Evolutionary conservation across 768 basidiomycete genomes (phyloP).

Genomic region (Russula foetens): DNA sequence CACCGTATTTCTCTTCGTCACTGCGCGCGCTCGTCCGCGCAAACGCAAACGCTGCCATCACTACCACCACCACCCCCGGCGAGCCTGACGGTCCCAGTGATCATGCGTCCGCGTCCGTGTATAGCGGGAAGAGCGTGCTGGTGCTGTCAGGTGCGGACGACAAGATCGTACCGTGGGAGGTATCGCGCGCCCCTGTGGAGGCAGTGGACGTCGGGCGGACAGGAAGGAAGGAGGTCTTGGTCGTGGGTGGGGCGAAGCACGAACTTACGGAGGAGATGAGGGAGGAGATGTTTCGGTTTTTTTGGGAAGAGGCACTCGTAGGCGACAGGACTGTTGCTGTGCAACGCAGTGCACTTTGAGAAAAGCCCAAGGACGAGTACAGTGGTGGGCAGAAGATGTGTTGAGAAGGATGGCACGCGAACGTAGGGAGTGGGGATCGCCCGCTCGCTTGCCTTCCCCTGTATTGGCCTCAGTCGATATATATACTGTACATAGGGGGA

Average conservation of each 20-base stretch:
- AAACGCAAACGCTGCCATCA: conserved; percentile 29
- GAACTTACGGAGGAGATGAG: conserved; percentile 32
- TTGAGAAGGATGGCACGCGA: no score
- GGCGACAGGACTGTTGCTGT: background rate
- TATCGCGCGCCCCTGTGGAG: conserved; percentile 26
- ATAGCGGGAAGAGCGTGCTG: conserved; percentile 63
- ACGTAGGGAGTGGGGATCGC: no score
- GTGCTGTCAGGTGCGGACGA: conserved; percentile 52
- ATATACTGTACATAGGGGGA: no score
- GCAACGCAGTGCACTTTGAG: background rate
- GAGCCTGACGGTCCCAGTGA: no score
- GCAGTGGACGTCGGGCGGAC: conserved; percentile 23
- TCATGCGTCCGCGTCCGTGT: conserved; percentile 33
- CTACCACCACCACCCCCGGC: no score
- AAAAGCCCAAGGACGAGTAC: no score
- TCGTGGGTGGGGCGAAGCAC: conserved; percentile 31
- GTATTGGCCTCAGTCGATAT: no score
- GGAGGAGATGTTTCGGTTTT: conserved; percentile 19
- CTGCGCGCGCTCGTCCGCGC: conserved; percentile 40
- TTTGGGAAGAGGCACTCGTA: conserved; percentile 19
- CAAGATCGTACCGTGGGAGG: conserved; percentile 29
- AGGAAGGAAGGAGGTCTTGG: conserved; percentile 28
- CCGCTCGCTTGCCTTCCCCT: no score
- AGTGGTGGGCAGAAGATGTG: no score
- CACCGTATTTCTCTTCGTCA: conserved; percentile 51